Conservation (phyloP, 495 filamentous ascomycete species). For the Bathelium albidoporum region DNA sequence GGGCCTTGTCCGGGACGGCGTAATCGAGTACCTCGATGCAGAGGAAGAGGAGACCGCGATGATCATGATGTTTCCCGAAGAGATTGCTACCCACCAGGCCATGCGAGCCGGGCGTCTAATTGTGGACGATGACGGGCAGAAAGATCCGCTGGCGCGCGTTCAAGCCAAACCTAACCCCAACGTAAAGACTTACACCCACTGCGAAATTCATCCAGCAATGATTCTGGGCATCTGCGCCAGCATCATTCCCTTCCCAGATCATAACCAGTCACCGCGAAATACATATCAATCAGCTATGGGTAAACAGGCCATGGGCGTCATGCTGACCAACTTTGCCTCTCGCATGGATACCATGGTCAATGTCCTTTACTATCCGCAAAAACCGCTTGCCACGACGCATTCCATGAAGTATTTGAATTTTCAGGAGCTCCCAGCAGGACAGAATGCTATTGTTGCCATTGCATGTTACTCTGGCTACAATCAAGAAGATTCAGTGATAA, state of each 20-base stretch:
- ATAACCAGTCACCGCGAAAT: slow-evolving; percentile 97
- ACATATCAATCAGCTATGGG: slow-evolving; percentile 99
- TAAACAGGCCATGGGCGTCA: slow-evolving; percentile 99
- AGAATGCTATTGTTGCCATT: slow-evolving; percentile 98
- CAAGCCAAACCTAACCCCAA: slow-evolving; percentile 72
- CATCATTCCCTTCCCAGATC: slow-evolving; percentile 99
- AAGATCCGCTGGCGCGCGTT: slow-evolving; percentile 65
- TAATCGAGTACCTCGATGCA: slow-evolving; percentile 90
- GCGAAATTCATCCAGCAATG: slow-evolving; percentile 99
- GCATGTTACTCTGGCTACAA: slow-evolving; percentile 98
- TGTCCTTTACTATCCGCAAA: slow-evolving; percentile 97
- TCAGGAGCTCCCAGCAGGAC: slow-evolving; percentile 89
- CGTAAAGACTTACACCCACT: slow-evolving; percentile 88
- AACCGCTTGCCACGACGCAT: slow-evolving; percentile 87
- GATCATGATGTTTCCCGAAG: slow-evolving; percentile 98
- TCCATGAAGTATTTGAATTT: slow-evolving; percentile 99
- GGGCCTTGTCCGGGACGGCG: slow-evolving; percentile 66
- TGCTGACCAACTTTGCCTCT: slow-evolving; percentile 87
- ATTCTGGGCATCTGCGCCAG: slow-evolving; percentile 94
- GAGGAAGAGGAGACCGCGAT: slow-evolving; percentile 97
- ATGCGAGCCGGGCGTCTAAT: slow-evolving; percentile 55
- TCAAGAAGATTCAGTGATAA: slow-evolving; percentile 99
- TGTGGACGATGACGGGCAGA: slow-evolving; percentile 41
- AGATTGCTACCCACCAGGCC: slow-evolving; percentile 59
- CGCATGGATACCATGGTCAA: slow-evolving; percentile 99